Base-by-base conservation (phyloP, 768 basidiomycete genomes). In the Termitomyces sp. region DNA sequence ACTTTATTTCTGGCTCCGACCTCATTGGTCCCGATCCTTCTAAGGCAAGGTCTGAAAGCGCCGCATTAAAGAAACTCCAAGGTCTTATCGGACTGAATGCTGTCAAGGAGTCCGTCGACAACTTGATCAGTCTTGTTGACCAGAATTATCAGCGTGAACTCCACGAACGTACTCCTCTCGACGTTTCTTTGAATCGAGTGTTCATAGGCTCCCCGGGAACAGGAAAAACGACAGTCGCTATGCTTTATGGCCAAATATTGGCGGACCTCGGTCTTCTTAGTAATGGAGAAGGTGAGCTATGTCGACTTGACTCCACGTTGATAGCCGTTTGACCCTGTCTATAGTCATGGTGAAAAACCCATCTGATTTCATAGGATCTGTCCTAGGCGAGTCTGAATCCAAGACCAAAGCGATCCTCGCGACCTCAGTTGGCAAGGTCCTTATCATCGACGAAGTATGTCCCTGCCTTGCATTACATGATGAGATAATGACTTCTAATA, bases 61-160 rank as follows among this genome's bases (percentile, higher is more conserved):
- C 17, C 11, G 49, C 49, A 5, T 51, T 37, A 16, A 51, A n/a
- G 14, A 34, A 38, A 23, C 49, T 51, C 8, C 35, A 51, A 17
- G 25, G 34, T 27, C 49, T 51, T 17, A 51, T 14, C 19, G 49
- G 49, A 16, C 34, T 51, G 27, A 25, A 51, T n/a, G 37, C 78
- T 0, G 85, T 89, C 59, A 89, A 89, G 63, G 64, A 79, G 5
- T 72, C 83, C 0, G 73, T 89, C 17, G 67, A 66, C 16, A 78
- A 72, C 54, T 67, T 86, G 17, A 73, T 84, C 45, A 68, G 68
- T 44, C 37, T 51, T 38, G 49, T 51, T 27, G 49, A 51, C 16
- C 16, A 34, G 0, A 51, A 51, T 21, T 51, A 51, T 23, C 35
- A 51, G 7, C 37, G 49, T 5, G 49, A 51, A 51, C 37, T 51